Percentiles rank a stretch among this genome's conserved stretches.
Conservation (phyloP, 1,284 basidiomycete genomes). For the Moniliophthora roreri region DNA sequence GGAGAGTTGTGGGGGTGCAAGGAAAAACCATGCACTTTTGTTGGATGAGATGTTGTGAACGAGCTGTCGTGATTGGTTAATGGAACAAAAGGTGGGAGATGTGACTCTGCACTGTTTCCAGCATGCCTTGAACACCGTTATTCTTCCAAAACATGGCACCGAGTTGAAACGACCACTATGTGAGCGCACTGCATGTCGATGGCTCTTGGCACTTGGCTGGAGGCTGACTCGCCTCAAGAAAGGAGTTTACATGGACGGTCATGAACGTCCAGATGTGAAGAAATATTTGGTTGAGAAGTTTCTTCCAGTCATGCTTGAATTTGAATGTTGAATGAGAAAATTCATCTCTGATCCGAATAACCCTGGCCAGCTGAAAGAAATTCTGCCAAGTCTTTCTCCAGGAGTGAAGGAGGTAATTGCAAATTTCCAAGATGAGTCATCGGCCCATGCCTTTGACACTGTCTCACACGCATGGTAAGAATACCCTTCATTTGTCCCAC, state of each 20-base stretch:
- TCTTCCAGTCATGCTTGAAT: too few relatives aligned
- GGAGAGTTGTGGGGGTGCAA: slow-evolving; percentile 27
- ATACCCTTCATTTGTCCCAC: slow-evolving; percentile 31
- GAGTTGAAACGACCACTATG: slow-evolving; percentile 18
- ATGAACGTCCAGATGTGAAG: slow-evolving; percentile 35
- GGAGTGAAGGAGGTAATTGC: too few relatives aligned
- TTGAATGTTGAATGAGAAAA: slow-evolving; percentile 23
- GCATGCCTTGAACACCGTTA: slow-evolving; percentile 23
- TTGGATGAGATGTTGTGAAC: slow-evolving; percentile 27
- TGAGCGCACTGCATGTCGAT: too few relatives aligned
- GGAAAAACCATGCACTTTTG: slow-evolving; percentile 22
- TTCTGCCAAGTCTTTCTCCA: too few relatives aligned
- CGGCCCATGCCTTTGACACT: too few relatives aligned
- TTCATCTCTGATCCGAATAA: slow-evolving; percentile 27
- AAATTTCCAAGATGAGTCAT: too few relatives aligned
- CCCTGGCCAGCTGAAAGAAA: slow-evolving; percentile 23
- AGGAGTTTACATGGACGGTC: slow-evolving; percentile 40
- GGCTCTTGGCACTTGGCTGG: too few relatives aligned
- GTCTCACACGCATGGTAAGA: slow-evolving; percentile 35
- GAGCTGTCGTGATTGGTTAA: slow-evolving; percentile 22
- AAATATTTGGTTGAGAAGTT: slow-evolving; percentile 28
- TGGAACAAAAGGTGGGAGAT: slow-evolving; percentile 20
- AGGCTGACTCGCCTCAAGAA: too few relatives aligned
- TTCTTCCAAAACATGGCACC: slow-evolving; percentile 29
- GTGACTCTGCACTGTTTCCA: slow-evolving; percentile 28